These are phyloP conservation scores for Cordyceps cateniannulata DNA, from an alignment of 2,329 filamentous ascomycete species.

Conservation along the genomic window DNA sequence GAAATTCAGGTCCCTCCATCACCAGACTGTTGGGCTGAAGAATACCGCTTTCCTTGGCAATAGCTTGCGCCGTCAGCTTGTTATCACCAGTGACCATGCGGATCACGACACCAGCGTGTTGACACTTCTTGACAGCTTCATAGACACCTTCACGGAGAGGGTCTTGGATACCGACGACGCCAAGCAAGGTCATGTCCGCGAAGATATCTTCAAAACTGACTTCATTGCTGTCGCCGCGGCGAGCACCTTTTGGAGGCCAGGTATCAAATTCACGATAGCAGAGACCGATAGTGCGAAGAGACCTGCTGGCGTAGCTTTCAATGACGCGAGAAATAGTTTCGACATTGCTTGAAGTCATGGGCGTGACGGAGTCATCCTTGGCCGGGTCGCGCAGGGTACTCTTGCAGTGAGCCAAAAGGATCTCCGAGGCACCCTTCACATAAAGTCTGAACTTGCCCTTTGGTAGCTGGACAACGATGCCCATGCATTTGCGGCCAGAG, in stretches of 20 bases:
- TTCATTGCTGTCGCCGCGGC: slow-evolving; percentile 47
- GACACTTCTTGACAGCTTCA: slow-evolving; percentile 66
- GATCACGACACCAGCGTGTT: slow-evolving; percentile 69
- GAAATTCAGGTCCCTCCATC: slow-evolving; percentile 74
- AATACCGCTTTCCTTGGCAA: slow-evolving; percentile 73
- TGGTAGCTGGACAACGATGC: slow-evolving; percentile 46
- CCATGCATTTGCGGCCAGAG: slow-evolving; percentile 68
- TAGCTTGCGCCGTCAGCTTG: slow-evolving; percentile 69
- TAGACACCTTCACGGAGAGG: slow-evolving; percentile 69
- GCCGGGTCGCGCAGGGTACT: slow-evolving; percentile 45
- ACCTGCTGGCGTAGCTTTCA: slow-evolving; percentile 69
- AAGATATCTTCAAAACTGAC: slow-evolving; percentile 63
- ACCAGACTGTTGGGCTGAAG: slow-evolving; percentile 60
- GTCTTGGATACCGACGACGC: slow-evolving; percentile 75
- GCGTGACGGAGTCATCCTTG: slow-evolving; percentile 32
- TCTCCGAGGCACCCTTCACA: slow-evolving; percentile 61
- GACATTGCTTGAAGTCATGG: slow-evolving; percentile 46
- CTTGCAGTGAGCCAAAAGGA: slow-evolving; percentile 51
- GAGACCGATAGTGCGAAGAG: slow-evolving; percentile 77
- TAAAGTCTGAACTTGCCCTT: slow-evolving; percentile 49
- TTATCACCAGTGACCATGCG: slow-evolving; percentile 87
- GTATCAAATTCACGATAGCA: slow-evolving; percentile 76
- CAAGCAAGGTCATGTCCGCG: slow-evolving; percentile 59
- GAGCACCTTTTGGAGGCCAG: slow-evolving; percentile 69
- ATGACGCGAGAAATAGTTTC: slow-evolving; percentile 60